Base-by-base conservation (phyloP, 768 basidiomycete genomes). In the Lactarius indigo region DNA sequence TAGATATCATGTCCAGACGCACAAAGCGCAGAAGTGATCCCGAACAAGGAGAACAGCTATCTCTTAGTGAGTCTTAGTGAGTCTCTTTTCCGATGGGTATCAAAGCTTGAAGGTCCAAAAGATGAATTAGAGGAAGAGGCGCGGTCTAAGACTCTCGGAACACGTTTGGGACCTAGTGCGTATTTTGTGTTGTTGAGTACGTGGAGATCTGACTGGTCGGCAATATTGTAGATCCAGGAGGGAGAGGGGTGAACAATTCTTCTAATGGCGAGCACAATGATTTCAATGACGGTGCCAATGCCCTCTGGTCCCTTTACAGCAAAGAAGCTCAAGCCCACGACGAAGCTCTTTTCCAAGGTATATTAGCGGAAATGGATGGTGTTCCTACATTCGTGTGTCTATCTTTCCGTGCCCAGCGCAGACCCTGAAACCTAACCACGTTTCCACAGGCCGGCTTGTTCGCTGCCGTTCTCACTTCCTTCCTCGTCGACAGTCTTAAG, bases 341-440 rank as follows among this genome's bases (percentile, higher is more conserved):
- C 9, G 41, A 57, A 23, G 54, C 31, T 8, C 17, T 8, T 3
- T n/a, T 56, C 1, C 9, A 33, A 57, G 18, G 10, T 1, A 6
- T 63, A 33, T 28, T 23, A 58, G 57, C 26, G 4, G 63, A 64
- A 9, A 64, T 64, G 39, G 26, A 31, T 9, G 55, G 28, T 10
- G 20, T 56, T 15, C 55, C 20, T 10, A 31, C 20, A 9, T 56
- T 56, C 10, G 55, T 56, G 1, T 30, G 55, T 56, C 28, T 1
- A 18, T n/a, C n/a, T 23, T 12, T 12, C 4, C n/a, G 10, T 47
- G 12, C 13, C 0, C 13, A 23, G 3, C 9, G 4, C 12, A 47
- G 9, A 23, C 10, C n/a, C 33, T 20, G 44, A 47, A 23, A 5
- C n/a, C 3, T 10, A 47, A 9, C 87, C 44, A 8, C 18, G n/a